Conservation (phyloP, 306 rosid genomes). For the Rubus idaeus region DNA sequence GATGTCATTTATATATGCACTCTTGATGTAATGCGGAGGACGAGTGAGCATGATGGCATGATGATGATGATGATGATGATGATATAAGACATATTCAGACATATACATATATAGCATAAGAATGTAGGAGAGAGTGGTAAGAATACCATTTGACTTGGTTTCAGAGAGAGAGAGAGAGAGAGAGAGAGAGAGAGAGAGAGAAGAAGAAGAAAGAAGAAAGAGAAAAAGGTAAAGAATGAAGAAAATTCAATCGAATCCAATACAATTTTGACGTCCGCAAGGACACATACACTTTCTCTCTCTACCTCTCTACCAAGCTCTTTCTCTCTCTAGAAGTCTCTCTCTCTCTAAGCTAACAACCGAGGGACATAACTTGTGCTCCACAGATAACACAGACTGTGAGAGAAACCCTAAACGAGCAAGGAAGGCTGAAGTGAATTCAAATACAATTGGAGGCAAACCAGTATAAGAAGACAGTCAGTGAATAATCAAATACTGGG, state of each 20-base stretch:
- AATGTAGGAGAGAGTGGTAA: slow-evolving; percentile 4
- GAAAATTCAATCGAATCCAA: slow-evolving; percentile 84
- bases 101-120: neutral
- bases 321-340: slow-evolving; percentile 58
- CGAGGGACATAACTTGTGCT: slow-evolving; percentile 39
- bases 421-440: neutral
- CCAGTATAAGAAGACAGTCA: neutral
- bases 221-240: slow-evolving; percentile 43
- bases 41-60: neutral
- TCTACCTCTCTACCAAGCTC: slow-evolving; percentile 29
- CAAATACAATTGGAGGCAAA: slow-evolving; percentile 16
- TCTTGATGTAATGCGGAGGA: too few relatives aligned
- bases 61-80: neutral
- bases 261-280: slow-evolving; percentile 96
- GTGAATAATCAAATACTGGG: slow-evolving; percentile 18
- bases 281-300: slow-evolving; percentile 28
- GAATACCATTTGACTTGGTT: slow-evolving; percentile 77
- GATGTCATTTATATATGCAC: neutral
- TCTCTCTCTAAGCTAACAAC: slow-evolving; percentile 31
- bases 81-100: neutral
- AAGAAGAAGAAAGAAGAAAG: slow-evolving; percentile 27
- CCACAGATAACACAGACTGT: slow-evolving; percentile 27
- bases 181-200: too few relatives aligned
- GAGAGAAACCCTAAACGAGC: slow-evolving; percentile 53
- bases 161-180: slow-evolving; percentile 21